Evolutionary conservation across 768 basidiomycete species (phyloP).

Genomic region (Kwoniella newhampshirensis): DNA sequence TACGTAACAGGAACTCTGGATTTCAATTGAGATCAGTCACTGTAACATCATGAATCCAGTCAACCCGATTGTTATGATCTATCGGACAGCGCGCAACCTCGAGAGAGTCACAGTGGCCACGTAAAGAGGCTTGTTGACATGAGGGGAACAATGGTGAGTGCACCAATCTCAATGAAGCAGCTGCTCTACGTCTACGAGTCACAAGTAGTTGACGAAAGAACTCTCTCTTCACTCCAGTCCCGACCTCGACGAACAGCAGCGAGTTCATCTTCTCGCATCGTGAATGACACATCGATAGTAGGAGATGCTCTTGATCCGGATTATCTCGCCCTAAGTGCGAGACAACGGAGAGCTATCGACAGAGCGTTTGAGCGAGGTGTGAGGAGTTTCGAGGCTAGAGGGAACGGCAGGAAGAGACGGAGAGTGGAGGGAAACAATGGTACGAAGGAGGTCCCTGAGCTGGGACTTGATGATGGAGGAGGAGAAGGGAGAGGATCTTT

Average conservation of each 20-base stretch:
- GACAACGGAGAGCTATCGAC: conserved; percentile 38
- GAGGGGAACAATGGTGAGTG: too few relatives aligned
- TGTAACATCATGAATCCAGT: too few relatives aligned
- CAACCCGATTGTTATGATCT: too few relatives aligned
- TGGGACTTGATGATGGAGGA: background rate
- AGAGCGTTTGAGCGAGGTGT: conserved; percentile 42
- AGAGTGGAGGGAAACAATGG: conserved; percentile 9
- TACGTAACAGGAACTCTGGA: too few relatives aligned
- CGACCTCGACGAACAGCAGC: conserved; percentile 8
- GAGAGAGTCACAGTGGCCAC: too few relatives aligned
- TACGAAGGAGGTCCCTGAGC: conserved; percentile 18
- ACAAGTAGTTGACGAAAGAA: too few relatives aligned
- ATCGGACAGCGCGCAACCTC: too few relatives aligned
- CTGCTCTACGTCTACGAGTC: too few relatives aligned
- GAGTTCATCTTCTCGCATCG: background rate
- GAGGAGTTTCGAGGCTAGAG: background rate
- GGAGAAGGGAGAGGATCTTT: conserved; percentile 25
- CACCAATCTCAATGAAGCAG: too few relatives aligned
- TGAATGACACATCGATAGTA: background rate
- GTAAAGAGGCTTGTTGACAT: too few relatives aligned
- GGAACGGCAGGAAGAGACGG: conserved; percentile 25
- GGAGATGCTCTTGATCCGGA: conserved; percentile 40
- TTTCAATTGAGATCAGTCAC: background rate
- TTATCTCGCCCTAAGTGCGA: conserved; percentile 38
- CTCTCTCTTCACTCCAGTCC: too few relatives aligned